Base-by-base conservation (phyloP, 306 rosid species). In the Amphicarpaea edgeworthii region DNA sequence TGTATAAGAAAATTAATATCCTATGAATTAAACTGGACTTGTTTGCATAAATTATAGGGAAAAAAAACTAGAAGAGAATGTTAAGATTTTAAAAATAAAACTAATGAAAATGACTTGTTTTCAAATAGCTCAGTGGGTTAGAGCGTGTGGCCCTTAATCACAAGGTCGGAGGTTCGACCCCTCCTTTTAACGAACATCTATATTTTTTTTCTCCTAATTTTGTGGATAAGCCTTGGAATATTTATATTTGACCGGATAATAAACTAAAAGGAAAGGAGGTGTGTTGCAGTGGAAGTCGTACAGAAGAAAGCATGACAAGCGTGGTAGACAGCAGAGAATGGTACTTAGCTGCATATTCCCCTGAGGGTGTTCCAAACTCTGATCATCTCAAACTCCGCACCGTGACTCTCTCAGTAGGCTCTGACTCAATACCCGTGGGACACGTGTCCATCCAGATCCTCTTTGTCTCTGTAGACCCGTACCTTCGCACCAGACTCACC, bases 321-420 rank as follows among this genome's bases (percentile, higher is more conserved):
- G 32, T 37, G 17, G 82, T 88, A 11, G 79, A 86, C 68, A 88
- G 82, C 83, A 75, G 26, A 79, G 96, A 88, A 71, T 90, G 90
- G 96, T 86, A 84, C 84, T 23, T 90, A 51, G 83, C 86, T 0
- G 79, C 83, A 0, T 83, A 83, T 23, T 81, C 85, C n/a, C 38
- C 85, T 0, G 40, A 86, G 9, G 90, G 95, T n/a, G 81, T 87
- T 73, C 95, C 92, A 19, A 72, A 58, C 37, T 79, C 90, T 0
- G 76, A 88, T 6, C 81, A 88, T 78, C 90, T 90, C 24, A 84
- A 86, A 76, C 85, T 88, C 64, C 86, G 92, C 4, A 76, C 78
- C 0, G 69, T 83, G 1, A 0, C 26, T 3, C 46, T 87, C 37
- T 83, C 86, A 2, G n/a, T 81, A 0, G 7, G 65, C 58, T 24